A percentile compares a stretch with the other conserved stretches of the same genome.
These are phyloP conservation scores for Kluyveromyces dobzhanskii DNA, from an alignment of 805 yeast genomes.

Conservation along the genomic window DNA sequence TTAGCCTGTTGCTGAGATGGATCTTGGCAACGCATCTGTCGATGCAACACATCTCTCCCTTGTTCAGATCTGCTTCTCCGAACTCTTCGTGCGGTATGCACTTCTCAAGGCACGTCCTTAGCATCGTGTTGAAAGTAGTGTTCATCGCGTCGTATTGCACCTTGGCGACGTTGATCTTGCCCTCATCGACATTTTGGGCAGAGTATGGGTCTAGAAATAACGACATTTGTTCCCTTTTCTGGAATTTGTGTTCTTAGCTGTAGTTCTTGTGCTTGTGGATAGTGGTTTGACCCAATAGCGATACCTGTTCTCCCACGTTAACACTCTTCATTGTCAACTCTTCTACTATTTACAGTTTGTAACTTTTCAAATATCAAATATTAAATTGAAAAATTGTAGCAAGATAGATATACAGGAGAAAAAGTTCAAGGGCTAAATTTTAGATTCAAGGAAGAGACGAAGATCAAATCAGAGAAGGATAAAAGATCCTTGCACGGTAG, in stretches of 20 bases:
- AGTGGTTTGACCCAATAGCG: too few species aligned
- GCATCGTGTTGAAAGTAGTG: conserved; percentile 45
- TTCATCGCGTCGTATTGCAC: conserved; percentile 62
- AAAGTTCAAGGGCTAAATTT: too few species aligned
- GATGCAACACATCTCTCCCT: conserved; percentile 75
- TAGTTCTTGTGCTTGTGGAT: too few species aligned
- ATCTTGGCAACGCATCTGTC: conserved; percentile 84
- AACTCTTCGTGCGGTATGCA: conserved; percentile 74
- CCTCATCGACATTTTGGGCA: conserved; percentile 47
- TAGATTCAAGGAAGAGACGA: background rate
- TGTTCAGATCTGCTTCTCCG: conserved; percentile 74
- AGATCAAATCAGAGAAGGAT: background rate
- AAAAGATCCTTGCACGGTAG: too few species aligned
- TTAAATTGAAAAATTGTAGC: too few species aligned
- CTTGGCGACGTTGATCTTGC: conserved; percentile 53
- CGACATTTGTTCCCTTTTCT: conserved; percentile 40
- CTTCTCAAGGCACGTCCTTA: conserved; percentile 57
- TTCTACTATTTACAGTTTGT: too few species aligned
- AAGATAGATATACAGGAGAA: too few species aligned
- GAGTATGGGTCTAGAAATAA: conserved; percentile 43
- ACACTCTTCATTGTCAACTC: too few species aligned
- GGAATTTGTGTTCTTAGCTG: too few species aligned
- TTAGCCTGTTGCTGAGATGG: conserved; percentile 57
- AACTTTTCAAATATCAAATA: too few species aligned
- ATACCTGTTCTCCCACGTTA: too few species aligned